These are phyloP conservation scores for Ophiostoma ips DNA, from an alignment of 2,329 filamentous ascomycete species.

Conservation along the genomic window DNA sequence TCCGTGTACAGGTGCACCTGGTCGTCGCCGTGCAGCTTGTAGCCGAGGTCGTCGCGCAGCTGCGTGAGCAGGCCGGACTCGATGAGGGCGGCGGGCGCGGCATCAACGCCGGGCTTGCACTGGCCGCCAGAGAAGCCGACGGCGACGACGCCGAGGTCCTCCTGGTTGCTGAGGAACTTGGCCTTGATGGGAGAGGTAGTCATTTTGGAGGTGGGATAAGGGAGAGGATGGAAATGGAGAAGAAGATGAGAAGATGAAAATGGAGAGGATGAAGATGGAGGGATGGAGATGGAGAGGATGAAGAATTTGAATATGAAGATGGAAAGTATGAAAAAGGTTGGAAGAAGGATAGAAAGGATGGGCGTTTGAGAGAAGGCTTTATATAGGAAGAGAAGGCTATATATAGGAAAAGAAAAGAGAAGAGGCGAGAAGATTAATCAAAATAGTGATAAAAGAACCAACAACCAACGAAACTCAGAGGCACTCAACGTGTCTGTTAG, in stretches of 20 bases:
- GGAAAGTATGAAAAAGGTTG: neutral
- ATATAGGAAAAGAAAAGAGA: neutral
- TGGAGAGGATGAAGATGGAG: neutral
- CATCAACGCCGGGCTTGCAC: conserved; percentile 86
- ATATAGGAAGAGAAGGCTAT: neutral
- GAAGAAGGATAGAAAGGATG: neutral
- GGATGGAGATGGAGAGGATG: neutral
- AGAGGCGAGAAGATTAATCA: no score
- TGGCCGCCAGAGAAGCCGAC: conserved; percentile 95
- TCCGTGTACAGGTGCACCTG: conserved; percentile 71
- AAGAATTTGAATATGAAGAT: no score
- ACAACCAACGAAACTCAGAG: neutral
- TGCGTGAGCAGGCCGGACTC: conserved; percentile 74
- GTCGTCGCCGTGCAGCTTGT: conserved; percentile 74
- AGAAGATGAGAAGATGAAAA: neutral
- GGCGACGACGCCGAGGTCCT: conserved; percentile 80
- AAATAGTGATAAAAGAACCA: no score
- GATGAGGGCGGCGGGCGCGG: conserved; percentile 77
- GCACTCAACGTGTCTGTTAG: neutral
- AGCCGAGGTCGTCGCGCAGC: conserved; percentile 72
- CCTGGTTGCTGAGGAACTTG: conserved; percentile 67
- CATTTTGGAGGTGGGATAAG: conserved; percentile 21
- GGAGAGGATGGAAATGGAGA: neutral
- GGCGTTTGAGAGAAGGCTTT: no score
- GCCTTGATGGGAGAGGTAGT: conserved; percentile 40